A percentile compares a stretch with the other conserved stretches of the same genome.
These are phyloP conservation scores for Cladosporium phlei DNA, from an alignment of 2,329 filamentous ascomycete species.

Conservation along the genomic window DNA sequence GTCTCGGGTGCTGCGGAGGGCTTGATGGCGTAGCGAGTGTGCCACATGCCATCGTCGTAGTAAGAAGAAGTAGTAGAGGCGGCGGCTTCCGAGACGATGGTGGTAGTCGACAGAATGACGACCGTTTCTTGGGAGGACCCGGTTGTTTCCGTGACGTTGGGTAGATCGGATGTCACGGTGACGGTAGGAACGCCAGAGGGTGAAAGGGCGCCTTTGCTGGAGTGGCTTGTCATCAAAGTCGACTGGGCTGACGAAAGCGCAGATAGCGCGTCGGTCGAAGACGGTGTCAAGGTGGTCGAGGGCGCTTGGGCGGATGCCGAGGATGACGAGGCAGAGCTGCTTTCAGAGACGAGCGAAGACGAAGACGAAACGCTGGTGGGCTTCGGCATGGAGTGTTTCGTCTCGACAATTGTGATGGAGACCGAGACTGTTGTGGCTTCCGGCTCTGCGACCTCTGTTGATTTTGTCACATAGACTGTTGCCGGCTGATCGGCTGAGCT, in stretches of 20 bases:
- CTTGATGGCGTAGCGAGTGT: conserved; percentile 39
- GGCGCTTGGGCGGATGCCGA: background rate
- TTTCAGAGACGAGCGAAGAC: background rate
- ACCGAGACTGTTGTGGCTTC: conserved; percentile 5
- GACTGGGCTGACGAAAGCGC: conserved; percentile 1
- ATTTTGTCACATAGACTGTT: conserved; percentile 12
- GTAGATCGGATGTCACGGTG: too few species aligned
- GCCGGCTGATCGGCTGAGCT: background rate
- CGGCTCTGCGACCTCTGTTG: background rate
- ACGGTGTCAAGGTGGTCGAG: background rate
- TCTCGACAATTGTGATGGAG: background rate
- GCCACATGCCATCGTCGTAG: conserved; percentile 45
- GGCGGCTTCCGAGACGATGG: conserved; percentile 16
- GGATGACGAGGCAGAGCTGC: background rate
- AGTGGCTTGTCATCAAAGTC: background rate
- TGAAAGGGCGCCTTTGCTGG: background rate
- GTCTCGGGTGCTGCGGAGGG: conserved; percentile 15
- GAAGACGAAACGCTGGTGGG: background rate
- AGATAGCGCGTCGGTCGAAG: background rate
- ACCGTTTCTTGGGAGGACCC: too few species aligned
- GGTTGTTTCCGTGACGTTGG: too few species aligned
- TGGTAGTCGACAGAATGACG: conserved; percentile 13
- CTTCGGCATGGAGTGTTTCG: background rate
- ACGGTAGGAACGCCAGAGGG: background rate
- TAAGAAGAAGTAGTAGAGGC: conserved; percentile 30